Evolutionary conservation across 2,329 filamentous ascomycete genomes (phyloP).

Genomic region (Penicillium verrucosum): DNA sequence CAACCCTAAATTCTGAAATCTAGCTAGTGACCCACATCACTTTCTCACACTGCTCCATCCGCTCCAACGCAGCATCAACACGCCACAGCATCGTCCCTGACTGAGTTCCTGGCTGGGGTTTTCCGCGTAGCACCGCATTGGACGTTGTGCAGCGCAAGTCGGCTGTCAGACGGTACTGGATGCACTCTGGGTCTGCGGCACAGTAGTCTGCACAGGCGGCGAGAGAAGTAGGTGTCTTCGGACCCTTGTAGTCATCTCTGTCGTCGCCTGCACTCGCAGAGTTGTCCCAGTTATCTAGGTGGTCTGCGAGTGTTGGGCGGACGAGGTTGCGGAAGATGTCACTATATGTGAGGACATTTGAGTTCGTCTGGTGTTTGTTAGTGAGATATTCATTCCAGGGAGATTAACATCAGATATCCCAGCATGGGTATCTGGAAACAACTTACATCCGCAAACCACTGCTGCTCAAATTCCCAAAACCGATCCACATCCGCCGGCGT

Average conservation of each 20-base stretch:
- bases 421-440: too few species aligned
- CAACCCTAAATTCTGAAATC: background rate
- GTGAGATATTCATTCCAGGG: background rate
- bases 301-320: slow-evolving; percentile 15
- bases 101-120: slow-evolving; percentile 7
- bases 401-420: too few species aligned
- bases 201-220: slow-evolving; percentile 22
- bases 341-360: slow-evolving; percentile 17
- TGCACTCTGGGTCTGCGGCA: slow-evolving; percentile 12
- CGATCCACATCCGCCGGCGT: slow-evolving; percentile 23
- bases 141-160: slow-evolving; percentile 16
- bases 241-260: slow-evolving; percentile 5
- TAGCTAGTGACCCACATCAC: slow-evolving; percentile 11
- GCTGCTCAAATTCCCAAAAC: slow-evolving; percentile 26
- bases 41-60: slow-evolving; percentile 10
- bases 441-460: slow-evolving; percentile 26
- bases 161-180: slow-evolving; percentile 19
- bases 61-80: slow-evolving; percentile 15
- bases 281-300: slow-evolving; percentile 21
- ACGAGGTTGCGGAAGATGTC: slow-evolving; percentile 24
- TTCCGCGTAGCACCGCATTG: slow-evolving; percentile 13
- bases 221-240: slow-evolving; percentile 5
- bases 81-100: slow-evolving; percentile 25
- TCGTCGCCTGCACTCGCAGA: slow-evolving; percentile 5
- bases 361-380: slow-evolving; percentile 13